Base-by-base conservation (phyloP, 148 eudicot species). In the Rhododendron ovatum region DNA sequence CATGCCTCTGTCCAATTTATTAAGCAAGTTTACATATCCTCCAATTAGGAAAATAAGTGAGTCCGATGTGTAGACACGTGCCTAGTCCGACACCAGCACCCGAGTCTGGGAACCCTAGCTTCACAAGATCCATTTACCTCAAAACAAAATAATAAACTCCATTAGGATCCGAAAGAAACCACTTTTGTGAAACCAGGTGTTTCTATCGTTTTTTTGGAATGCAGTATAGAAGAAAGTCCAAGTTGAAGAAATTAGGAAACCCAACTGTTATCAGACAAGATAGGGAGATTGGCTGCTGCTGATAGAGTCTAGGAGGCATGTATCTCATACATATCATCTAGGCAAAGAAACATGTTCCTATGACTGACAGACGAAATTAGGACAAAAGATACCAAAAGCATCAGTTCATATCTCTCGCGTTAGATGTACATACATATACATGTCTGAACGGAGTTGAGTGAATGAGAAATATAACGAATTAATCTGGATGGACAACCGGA, bases 291-390 rank as follows among this genome's bases (percentile, higher is more conserved):
- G 50, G 80, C 26, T 77, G 30, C 45, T 22, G 37, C 13, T n/a
- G 35, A 50, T 45, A n/a, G 35, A 67, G 5, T 69, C 26, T 0
- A 77, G 6, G 12, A 43, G 50, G 26, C 43, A 43, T 18, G 26
- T 37, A 24, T 9, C 53, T 17, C 4, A 24, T 24, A 35, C 83
- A 80, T 80, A 51, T 57, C 11, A 80, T 30, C 41, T 7, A 48
- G 82, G 20, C 73, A 80, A 73, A 65, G n/a, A 57, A 67, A 59
- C 48, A 83, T 83, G 84, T 39, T 41, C 76, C 84, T 37, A 51
- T 33, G 14, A 81, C 33, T 9, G 35, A 53, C 33, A 53, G 48
- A 37, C 18, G 47, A 83, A 43, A 63, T 65, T 63, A 35, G 2
- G 2, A 41, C 51, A 83, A 41, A 61, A 41, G 35, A 65, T 28